These are phyloP conservation scores for Guadua angustifolia DNA, from an alignment of 176 grass and related monocot species.

Conservation along the genomic window DNA sequence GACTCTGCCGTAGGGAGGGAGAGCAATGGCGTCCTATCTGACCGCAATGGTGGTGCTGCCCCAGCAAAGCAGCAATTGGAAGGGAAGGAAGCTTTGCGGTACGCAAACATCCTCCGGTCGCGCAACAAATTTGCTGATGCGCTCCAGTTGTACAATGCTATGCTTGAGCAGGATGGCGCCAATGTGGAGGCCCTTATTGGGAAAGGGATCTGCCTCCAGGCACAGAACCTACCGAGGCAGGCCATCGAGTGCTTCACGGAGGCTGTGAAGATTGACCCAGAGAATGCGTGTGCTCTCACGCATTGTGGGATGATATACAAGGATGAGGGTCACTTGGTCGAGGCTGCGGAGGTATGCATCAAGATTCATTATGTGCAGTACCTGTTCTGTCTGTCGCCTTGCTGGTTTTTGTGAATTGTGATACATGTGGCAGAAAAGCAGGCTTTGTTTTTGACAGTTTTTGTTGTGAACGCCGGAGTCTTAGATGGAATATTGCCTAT, in stretches of 20 bases:
- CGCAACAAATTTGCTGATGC: constrained; percentile 91
- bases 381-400: constrained; percentile 19
- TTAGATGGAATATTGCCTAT: not conserved
- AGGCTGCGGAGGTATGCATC: constrained; percentile 83
- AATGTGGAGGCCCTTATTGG: constrained; percentile 93
- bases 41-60: constrained; percentile 20
- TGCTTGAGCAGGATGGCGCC: constrained; percentile 63
- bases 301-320: constrained; percentile 96
- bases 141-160: constrained; percentile 63
- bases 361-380: constrained; percentile 29
- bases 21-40: constrained; percentile 40
- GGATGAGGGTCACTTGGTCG: constrained; percentile 88
- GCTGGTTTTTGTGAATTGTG: constrained; percentile 9
- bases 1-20: constrained; percentile 40
- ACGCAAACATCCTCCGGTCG: constrained; percentile 83
- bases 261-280: constrained; percentile 66
- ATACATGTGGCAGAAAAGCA: not conserved
- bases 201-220: constrained; percentile 90
- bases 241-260: constrained; percentile 77
- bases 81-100: constrained; percentile 61
- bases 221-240: constrained; percentile 62
- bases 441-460: not conserved
- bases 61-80: constrained; percentile 39
- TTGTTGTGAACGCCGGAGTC: not conserved
- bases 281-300: constrained; percentile 82